These are phyloP conservation scores for Claviceps sp. DNA, from an alignment of 2,329 filamentous ascomycete species.

Conservation along the genomic window DNA sequence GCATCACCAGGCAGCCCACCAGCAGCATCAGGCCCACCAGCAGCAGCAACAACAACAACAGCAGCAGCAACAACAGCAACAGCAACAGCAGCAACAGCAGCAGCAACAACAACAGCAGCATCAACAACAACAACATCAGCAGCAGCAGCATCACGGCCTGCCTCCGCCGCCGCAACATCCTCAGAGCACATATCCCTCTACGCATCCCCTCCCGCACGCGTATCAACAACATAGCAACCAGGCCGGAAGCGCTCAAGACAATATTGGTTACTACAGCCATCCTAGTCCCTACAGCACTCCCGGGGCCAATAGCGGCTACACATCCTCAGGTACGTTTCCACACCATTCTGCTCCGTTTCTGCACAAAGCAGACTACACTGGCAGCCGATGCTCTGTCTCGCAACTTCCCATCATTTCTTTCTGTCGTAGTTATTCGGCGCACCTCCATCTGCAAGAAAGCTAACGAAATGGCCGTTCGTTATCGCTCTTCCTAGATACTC, in stretches of 20 bases:
- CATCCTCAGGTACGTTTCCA: conserved; percentile 60
- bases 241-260: conserved; percentile 49
- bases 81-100: conserved; percentile 53
- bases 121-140: conserved; percentile 53
- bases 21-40: conserved; percentile 44
- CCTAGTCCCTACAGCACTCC: conserved; percentile 73
- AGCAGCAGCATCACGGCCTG: conserved; percentile 21
- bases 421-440: neutral
- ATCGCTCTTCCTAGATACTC: conserved; percentile 30
- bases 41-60: conserved; percentile 53
- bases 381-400: too few relatives aligned
- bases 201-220: conserved; percentile 49
- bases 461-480: neutral
- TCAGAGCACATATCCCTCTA: conserved; percentile 52
- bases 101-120: conserved; percentile 15
- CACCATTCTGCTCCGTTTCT: neutral
- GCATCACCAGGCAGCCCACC: conserved; percentile 10
- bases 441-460: neutral
- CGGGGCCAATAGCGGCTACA: conserved; percentile 70
- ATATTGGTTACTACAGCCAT: conserved; percentile 61
- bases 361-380: too few relatives aligned
- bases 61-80: conserved; percentile 30
- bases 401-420: too few relatives aligned
- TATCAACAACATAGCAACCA: conserved; percentile 55
- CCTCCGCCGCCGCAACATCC: conserved; percentile 37